Evolutionary conservation across 2,329 filamentous ascomycete species (phyloP).

Genomic region (Calonectria pauciramosa): DNA sequence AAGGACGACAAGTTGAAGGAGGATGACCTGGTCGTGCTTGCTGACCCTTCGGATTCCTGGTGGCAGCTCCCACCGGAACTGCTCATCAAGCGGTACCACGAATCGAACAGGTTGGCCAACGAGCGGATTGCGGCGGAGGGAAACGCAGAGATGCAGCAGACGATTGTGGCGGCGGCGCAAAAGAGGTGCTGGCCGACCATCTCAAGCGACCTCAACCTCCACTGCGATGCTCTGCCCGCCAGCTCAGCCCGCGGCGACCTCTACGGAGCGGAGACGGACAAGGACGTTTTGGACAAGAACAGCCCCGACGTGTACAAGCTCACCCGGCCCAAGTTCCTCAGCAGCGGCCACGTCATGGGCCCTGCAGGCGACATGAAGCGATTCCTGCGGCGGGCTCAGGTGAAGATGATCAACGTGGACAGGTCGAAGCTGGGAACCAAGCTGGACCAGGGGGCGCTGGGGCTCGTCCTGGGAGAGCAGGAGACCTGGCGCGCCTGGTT

Average conservation of each 20-base stretch:
- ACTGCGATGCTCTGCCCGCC: constrained; percentile 36
- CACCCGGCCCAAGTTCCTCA: constrained; percentile 43
- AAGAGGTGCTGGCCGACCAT: constrained; percentile 39
- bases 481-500: constrained; percentile 36
- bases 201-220: constrained; percentile 22
- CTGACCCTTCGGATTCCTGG: constrained; percentile 47
- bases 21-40: constrained; percentile 43
- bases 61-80: constrained; percentile 47
- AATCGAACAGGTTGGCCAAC: constrained; percentile 34
- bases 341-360: constrained; percentile 47
- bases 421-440: constrained; percentile 21
- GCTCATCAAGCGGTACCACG: constrained; percentile 44
- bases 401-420: constrained; percentile 34
- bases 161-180: constrained; percentile 36
- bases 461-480: constrained; percentile 45
- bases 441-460: constrained; percentile 48
- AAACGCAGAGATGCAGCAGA: constrained; percentile 32
- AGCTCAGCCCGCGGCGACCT: constrained; percentile 35
- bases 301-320: constrained; percentile 17
- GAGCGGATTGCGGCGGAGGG: constrained; percentile 17
- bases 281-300: neutral
- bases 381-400: constrained; percentile 38
- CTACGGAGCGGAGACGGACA: constrained; percentile 36
- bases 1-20: constrained; percentile 32
- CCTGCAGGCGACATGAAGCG: constrained; percentile 38